Base-by-base conservation (phyloP, 345 rosid genomes). In the Citrus sp. region DNA sequence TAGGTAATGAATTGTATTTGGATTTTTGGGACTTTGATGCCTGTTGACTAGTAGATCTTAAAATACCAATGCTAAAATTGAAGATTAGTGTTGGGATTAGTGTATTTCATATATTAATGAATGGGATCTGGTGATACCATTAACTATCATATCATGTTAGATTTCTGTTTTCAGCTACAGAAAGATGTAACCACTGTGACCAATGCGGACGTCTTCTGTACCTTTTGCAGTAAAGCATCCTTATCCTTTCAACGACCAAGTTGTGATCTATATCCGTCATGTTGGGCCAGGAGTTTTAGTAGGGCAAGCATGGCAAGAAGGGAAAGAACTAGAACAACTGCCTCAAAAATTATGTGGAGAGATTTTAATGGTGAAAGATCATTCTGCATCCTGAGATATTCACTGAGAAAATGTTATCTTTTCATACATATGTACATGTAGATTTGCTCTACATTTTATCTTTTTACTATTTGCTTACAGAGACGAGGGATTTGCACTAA, bases 251-350 rank as follows among this genome's bases (percentile, higher is more conserved):
- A 55, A 85, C 28, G 98, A 92, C 81, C 84, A 88, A 34, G 87
- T 89, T 9, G 85, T 90, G 46, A 82, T 94, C 62, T 90, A 92
- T 81, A 84, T 89, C 75, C 91, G 95, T 2, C 93, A 89, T 64
- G 67, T 94, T 3, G 98, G 98, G 35, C 97, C 94, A 1, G 94
- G 94, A 68, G 88, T 92, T 32, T 84, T 86, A 49, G 91, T 92
- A 12, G 98, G 93, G 68, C 97, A 91, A 76, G 98, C 93, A 58
- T 94, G 98, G 98, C 95, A 92, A 83, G 98, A 94, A 87, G 98
- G 98, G 24, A 88, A 82, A 80, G 85, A 86, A 60, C 70, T 94
- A 35, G 86, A 91, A 55, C 94, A 92, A 81, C 83, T 91, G 72
- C 98, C 95, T 24, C 82, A 74, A 80, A 92, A 90, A 87, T 79